Evolutionary conservation across 805 yeast genomes (phyloP), one percentile per base, ranked within the genome.

Genomic region (Saturnispora gosingensis): DNA sequence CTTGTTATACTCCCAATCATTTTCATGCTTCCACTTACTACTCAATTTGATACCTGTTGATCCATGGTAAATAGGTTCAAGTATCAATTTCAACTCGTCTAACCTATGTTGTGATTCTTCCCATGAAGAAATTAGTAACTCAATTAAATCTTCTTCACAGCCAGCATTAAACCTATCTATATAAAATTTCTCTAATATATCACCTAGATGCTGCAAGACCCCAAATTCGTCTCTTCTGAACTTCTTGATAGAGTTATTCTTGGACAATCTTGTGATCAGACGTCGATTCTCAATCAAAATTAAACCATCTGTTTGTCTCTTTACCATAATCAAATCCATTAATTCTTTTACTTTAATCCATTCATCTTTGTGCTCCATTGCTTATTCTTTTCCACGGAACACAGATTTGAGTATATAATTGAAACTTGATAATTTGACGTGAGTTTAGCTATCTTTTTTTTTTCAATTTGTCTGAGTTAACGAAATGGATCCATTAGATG

Each of bases 1-100:
- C 5, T 20, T 15, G 2, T 42, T 38, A 25, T 48, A 25, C 25
- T 25, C 25, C 40, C 44, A 48, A 48, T 48, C 51, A 15, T 48
- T 48, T 25, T 20, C 28, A n/a, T 32, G 22, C 35, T 15, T 24
- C 28, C 25, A 45, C 20, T 20, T 30, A 20, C 18, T 38, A 38
- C 22, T 15, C 15, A 30, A 3, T 6, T 40, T 25, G 7, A 25
- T 18, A 11, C 46, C 46, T 27, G 24, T 24, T 15, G 35, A 39
- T 18, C 51, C 51, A 34, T 48, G 43, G 30, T 40, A 43, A 16
- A 48, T 16, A n/a, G 51, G 51, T 42, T 48, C 51, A 9, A 43
- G 22, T 32, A 48, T 32, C 11, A 48, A 13, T 15, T 42, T 48
- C 7, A 48, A 10, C 3, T 30, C 20, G 13, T 48, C 28, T 45